A percentile compares a stretch with the other conserved stretches of the same genome.
phyloP scores from a whole-genome alignment of 768 basidiomycete genomes.

The Trametes sanguinea region DNA sequence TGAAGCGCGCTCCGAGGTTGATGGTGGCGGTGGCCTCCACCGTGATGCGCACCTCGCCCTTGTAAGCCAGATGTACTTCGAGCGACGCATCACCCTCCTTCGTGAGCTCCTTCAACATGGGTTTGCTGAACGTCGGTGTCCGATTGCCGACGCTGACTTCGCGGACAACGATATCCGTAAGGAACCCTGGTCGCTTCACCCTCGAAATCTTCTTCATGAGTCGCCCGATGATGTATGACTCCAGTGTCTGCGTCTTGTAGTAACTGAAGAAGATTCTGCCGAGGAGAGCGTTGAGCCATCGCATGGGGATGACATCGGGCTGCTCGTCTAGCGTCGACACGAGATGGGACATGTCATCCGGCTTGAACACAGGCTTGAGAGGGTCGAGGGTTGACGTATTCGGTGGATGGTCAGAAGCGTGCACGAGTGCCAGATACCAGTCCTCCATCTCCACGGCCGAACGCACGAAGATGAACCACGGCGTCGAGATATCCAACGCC shows the following conservation, averaged over 20 bases:
- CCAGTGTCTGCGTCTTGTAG: slow-evolving; percentile 81
- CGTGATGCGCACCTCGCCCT: slow-evolving; percentile 87
- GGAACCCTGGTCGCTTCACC: slow-evolving; percentile 85
- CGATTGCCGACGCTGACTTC: slow-evolving; percentile 87
- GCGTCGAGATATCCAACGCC: slow-evolving; percentile 52
- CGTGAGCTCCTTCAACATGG: slow-evolving; percentile 97
- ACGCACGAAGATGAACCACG: slow-evolving; percentile 94
- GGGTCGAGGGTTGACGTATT: slow-evolving; percentile 63
- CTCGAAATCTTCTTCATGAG: slow-evolving; percentile 94
- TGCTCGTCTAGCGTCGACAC: slow-evolving; percentile 87
- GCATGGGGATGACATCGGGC: slow-evolving; percentile 94
- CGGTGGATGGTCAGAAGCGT: slow-evolving; percentile 66
- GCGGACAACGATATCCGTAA: slow-evolving; percentile 82
- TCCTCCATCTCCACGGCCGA: slow-evolving; percentile 95
- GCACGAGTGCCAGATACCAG: slow-evolving; percentile 85
- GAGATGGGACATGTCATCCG: slow-evolving; percentile 79
- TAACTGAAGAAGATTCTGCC: slow-evolving; percentile 92
- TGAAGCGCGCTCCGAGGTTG: slow-evolving; percentile 80
- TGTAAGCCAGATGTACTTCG: slow-evolving; percentile 82
- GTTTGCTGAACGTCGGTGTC: slow-evolving; percentile 88
- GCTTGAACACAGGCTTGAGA: slow-evolving; percentile 64
- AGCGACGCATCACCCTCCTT: slow-evolving; percentile 90
- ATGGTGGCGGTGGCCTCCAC: slow-evolving; percentile 89
- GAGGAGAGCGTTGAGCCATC: slow-evolving; percentile 94
- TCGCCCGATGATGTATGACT: slow-evolving; percentile 80